Conservation (phyloP, 257 asterid genomes). For the Solanum verrucosum region DNA sequence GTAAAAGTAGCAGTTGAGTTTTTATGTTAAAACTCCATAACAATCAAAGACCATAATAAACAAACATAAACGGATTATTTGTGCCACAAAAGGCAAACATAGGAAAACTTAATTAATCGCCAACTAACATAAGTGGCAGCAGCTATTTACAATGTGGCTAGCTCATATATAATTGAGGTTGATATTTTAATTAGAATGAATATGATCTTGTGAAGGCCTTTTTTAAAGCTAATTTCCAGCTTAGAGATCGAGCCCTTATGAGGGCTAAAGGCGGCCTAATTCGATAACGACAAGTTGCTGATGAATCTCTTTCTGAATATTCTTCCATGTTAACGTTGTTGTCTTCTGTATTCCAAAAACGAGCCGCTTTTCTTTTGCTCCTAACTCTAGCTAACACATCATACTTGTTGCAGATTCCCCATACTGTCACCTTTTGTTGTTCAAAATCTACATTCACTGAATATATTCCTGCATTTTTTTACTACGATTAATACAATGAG, state of each 20-base stretch:
- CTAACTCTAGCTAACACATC: conserved; percentile 36
- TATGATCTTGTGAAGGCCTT: conserved; percentile 45
- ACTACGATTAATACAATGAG: not conserved
- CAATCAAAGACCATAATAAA: not conserved
- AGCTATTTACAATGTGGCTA: not conserved
- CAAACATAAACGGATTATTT: not conserved
- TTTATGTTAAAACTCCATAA: not conserved
- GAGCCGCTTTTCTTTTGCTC: conserved; percentile 55
- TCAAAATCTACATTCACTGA: conserved; percentile 51
- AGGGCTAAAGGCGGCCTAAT: conserved; percentile 26
- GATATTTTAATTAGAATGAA: conserved; percentile 25
- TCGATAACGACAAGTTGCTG: not conserved
- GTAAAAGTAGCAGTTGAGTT: not conserved
- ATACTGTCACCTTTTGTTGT: conserved; percentile 63
- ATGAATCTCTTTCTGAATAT: not conserved
- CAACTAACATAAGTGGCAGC: not conserved
- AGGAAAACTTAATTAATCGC: not conserved
- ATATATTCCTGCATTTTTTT: conserved; percentile 43
- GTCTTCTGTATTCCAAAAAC: conserved; percentile 58
- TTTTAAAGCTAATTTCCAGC: conserved; percentile 40
- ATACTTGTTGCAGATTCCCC: conserved; percentile 85
- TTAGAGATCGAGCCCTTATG: conserved; percentile 34
- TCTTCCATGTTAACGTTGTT: conserved; percentile 1
- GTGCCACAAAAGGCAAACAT: not conserved
- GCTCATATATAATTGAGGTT: not conserved